A percentile compares a stretch with the other conserved stretches of the same genome.
Conservation (phyloP, 1,139 yeast genomes). For the Wickerhamomyces sp. region DNA sequence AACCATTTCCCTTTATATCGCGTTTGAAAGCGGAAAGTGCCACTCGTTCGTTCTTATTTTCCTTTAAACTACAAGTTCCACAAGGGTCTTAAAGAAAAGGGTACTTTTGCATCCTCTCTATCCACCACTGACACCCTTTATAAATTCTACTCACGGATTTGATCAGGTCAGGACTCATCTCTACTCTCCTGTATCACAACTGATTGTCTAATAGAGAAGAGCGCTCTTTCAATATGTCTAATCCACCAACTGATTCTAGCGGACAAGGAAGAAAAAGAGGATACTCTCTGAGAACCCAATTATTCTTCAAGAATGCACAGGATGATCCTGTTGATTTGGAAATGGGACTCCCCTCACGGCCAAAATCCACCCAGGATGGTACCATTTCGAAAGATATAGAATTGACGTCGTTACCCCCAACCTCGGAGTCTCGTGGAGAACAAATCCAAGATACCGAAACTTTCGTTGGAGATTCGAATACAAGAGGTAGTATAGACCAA, state of each 20-base stretch:
- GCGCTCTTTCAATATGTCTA: not conserved
- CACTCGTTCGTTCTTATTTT: no score
- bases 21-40: no score
- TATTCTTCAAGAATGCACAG: conserved; percentile 46
- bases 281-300: conserved; percentile 67
- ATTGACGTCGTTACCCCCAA: conserved; percentile 7
- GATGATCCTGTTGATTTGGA: conserved; percentile 9
- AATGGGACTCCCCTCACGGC: not conserved
- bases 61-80: no score
- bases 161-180: no score
- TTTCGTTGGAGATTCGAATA: not conserved
- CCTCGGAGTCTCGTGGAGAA: not conserved
- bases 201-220: not conserved
- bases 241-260: not conserved
- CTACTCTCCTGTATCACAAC: not conserved
- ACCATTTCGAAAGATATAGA: conserved; percentile 7
- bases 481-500: conserved; percentile 4
- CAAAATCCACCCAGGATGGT: no score
- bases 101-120: no score
- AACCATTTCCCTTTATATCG: no score
- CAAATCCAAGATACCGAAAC: not conserved
- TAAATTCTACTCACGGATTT: no score
- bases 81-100: no score
- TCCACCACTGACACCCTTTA: no score
- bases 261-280: conserved; percentile 51